Conservation (phyloP, 257 asterid species). For the Nicotiana tabacum region DNA sequence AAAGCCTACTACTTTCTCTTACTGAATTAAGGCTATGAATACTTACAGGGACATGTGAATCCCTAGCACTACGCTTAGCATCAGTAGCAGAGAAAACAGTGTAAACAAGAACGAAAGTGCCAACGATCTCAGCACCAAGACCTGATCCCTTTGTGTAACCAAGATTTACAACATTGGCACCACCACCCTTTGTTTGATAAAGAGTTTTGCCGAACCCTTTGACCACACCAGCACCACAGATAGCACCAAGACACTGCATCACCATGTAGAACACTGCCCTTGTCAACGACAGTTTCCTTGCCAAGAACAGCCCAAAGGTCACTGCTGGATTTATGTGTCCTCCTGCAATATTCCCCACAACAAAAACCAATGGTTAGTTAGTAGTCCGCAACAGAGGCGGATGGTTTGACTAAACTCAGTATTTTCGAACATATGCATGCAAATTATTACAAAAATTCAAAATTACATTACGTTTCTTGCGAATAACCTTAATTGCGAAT, state of each 20-base stretch:
- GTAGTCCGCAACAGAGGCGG: too few species aligned
- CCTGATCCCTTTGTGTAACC: constrained; percentile 42
- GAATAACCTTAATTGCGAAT: too few species aligned
- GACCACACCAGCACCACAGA: constrained; percentile 38
- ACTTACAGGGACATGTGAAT: constrained; percentile 41
- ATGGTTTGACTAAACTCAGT: too few species aligned
- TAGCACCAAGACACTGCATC: constrained; percentile 42
- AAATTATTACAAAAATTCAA: too few species aligned
- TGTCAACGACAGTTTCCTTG: constrained; percentile 31
- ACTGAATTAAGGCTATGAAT: neutral
- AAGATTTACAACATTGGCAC: constrained; percentile 22
- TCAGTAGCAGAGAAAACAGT: constrained; percentile 41
- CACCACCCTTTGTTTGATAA: constrained; percentile 24
- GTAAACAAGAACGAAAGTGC: constrained; percentile 37
- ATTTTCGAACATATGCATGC: too few species aligned
- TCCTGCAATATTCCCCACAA: constrained; percentile 10
- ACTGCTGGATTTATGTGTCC: constrained; percentile 41
- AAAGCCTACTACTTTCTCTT: neutral
- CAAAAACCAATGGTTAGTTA: neutral
- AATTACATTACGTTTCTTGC: too few species aligned
- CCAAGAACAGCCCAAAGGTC: constrained; percentile 37
- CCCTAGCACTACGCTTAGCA: constrained; percentile 37
- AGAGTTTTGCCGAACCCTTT: constrained; percentile 23
- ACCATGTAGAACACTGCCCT: constrained; percentile 33
- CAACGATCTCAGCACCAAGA: constrained; percentile 36